Evolutionary conservation across 371 early-diverging fungal species (phyloP).

Genomic region (Rhizomucor miehei): DNA sequence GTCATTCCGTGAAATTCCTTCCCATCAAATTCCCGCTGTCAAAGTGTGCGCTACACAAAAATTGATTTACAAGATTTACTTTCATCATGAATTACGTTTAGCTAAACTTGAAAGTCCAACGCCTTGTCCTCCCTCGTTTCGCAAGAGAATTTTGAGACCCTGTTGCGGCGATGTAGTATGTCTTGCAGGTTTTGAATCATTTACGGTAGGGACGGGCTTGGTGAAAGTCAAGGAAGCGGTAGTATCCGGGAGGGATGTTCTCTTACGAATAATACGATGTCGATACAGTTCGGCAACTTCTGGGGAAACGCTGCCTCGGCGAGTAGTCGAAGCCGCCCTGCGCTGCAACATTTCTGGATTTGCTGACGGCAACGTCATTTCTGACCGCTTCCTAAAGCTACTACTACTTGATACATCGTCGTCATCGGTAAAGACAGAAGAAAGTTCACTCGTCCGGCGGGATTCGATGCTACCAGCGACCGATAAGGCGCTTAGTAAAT

Average conservation of each 20-base stretch:
- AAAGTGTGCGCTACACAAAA: no score
- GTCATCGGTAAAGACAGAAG: conserved; percentile 16
- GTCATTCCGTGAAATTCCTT: no score
- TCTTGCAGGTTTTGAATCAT: not conserved
- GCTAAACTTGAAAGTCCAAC: conserved; percentile 8
- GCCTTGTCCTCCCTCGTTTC: conserved; percentile 21
- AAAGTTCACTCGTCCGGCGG: conserved; percentile 18
- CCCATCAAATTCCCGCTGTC: no score
- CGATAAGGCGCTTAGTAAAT: conserved; percentile 9
- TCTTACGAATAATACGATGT: conserved; percentile 39
- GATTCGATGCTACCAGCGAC: conserved; percentile 8
- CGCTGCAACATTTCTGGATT: not conserved
- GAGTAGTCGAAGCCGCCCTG: not conserved
- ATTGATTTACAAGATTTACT: no score
- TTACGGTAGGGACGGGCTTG: conserved; percentile 8
- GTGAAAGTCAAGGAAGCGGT: not conserved
- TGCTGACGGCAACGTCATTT: conserved; percentile 3
- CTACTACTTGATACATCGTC: conserved; percentile 9
- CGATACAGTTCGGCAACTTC: conserved; percentile 29
- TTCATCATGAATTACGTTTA: no score
- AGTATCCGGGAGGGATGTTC: conserved; percentile 30
- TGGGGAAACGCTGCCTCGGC: conserved; percentile 8
- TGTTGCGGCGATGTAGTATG: conserved; percentile 27
- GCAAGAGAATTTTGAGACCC: conserved; percentile 28
- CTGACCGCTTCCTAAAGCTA: conserved; percentile 1